phyloP scores from a whole-genome alignment of 1,139 yeast species.

The Blastobotrys ciferrii region DNA sequence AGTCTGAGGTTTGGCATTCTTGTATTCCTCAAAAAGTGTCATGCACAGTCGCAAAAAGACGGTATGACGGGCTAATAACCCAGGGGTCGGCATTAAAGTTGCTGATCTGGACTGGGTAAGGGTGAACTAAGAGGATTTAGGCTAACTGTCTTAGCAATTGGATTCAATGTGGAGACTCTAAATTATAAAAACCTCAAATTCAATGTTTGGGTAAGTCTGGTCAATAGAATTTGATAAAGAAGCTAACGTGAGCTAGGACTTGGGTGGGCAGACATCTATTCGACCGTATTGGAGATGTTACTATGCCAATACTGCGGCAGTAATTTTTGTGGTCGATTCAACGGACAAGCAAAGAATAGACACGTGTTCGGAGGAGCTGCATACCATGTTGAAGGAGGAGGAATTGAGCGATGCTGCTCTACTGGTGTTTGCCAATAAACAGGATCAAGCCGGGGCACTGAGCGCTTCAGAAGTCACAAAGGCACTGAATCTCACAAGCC shows the following conservation, averaged over 20 bases:
- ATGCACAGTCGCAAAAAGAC: too few species aligned
- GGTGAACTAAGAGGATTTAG: too few species aligned
- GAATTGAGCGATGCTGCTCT: slow-evolving; percentile 87
- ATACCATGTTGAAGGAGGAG: slow-evolving; percentile 88
- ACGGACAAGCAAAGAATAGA: slow-evolving; percentile 93
- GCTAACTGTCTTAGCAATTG: too few species aligned
- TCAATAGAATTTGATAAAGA: not conserved
- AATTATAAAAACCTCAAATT: slow-evolving; percentile 86
- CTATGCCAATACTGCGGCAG: slow-evolving; percentile 94
- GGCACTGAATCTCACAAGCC: slow-evolving; percentile 77
- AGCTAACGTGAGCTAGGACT: slow-evolving; percentile 52
- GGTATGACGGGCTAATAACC: too few species aligned
- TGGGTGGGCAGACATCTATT: slow-evolving; percentile 96
- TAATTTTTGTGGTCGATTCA: slow-evolving; percentile 92
- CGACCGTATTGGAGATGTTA: slow-evolving; percentile 98
- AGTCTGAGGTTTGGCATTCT: too few species aligned
- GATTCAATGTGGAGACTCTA: slow-evolving; percentile 94
- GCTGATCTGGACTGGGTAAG: too few species aligned
- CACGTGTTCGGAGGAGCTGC: slow-evolving; percentile 83
- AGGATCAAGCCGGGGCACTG: slow-evolving; percentile 94
- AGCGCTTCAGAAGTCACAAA: slow-evolving; percentile 93
- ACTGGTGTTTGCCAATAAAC: slow-evolving; percentile 94
- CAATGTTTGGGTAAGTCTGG: slow-evolving; percentile 56
- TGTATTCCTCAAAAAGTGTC: too few species aligned
- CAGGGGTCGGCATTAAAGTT: too few species aligned